Evolutionary conservation across 2,329 filamentous ascomycete genomes (phyloP), one percentile per base, ranked within the genome.

Genomic region (Ophiostoma populinum): DNA sequence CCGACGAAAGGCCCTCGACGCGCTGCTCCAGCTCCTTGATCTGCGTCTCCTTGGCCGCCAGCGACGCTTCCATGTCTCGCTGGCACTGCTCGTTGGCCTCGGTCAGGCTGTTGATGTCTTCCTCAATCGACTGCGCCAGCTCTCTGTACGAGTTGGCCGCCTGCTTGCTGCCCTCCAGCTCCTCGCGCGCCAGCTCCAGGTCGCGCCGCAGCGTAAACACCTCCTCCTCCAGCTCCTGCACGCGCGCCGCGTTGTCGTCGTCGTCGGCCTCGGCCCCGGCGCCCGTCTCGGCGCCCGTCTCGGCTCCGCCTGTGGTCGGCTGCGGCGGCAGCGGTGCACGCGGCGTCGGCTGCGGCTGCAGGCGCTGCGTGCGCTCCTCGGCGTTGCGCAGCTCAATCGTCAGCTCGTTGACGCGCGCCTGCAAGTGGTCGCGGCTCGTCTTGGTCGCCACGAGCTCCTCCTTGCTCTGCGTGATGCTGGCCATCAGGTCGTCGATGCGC

Each of bases 401-500:
- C 36, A 98, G 60, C 56, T 95, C 87, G 44, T 92, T 80, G 3
- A 93, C 82, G 38, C 86, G 72, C 22, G 76, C 71, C 53, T 95
- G 86, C 2, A 98, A 65, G 51, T 94, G 81, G 52, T 95, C 87
- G 32, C 80, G 75, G 31, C 74, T 80, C 1, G 87, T 93, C 62
- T 92, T 93, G 17, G 77, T 73, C 18, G 77, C 75, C 30, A 90
- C 73, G 34, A 92, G 69, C 46, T 94, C 85, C 53, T 95, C 86
- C 29, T 87, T 81, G 34, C 77, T 73, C 41, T 83, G 73, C 45
- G 81, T 68, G 26, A 94, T 62, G 47, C 73, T 87, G 21, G 75
- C 65, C 42, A 87, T 78, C 30, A 98, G 69, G 48, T 95, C 87
- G 45, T 98, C 87, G 41, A 95, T 90, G 34, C 86, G 75, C 55